Evolutionary conservation across 2,329 filamentous ascomycete genomes (phyloP).

Genomic region (Cladosporium phlei): DNA sequence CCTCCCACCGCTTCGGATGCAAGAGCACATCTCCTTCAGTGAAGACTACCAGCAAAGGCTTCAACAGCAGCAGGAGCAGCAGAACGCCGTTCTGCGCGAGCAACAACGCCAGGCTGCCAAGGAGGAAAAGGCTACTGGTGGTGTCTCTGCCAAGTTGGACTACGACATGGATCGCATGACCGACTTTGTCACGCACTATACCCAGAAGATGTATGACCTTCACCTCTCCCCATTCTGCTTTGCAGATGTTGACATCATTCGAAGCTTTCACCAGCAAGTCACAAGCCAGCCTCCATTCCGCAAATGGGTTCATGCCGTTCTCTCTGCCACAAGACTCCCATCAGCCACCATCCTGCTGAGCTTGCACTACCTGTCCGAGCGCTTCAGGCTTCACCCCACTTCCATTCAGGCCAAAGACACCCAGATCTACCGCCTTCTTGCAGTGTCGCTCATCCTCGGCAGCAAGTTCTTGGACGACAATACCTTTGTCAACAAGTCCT

Average conservation of each 20-base stretch:
- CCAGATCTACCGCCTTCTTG: conserved; percentile 82
- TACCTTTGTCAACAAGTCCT: conserved; percentile 94
- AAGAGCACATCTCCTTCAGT: conserved; percentile 35
- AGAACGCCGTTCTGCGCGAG: conserved; percentile 28
- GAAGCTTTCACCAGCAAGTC: conserved; percentile 59
- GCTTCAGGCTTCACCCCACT: conserved; percentile 50
- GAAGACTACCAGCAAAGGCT: conserved; percentile 35
- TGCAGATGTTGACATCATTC: conserved; percentile 58
- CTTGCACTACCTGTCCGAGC: conserved; percentile 80
- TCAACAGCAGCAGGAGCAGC: conserved; percentile 40
- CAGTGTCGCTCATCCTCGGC: conserved; percentile 75
- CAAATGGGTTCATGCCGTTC: conserved; percentile 86
- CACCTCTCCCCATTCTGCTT: conserved; percentile 52
- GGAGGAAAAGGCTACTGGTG: conserved; percentile 68
- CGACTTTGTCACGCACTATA: conserved; percentile 89
- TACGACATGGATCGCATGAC: conserved; percentile 97
- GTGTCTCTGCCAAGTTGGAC: conserved; percentile 88
- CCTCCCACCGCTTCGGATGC: conserved; percentile 44
- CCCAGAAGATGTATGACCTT: conserved; percentile 64
- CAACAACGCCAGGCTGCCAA: conserved; percentile 43
- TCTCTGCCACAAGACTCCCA: conserved; percentile 83
- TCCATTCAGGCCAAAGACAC: conserved; percentile 48
- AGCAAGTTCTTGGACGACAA: conserved; percentile 97
- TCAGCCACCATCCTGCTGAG: conserved; percentile 87
- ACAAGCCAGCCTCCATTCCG: conserved; percentile 69